Conservation (phyloP, 805 yeast genomes). For the Barnettozyma populi region DNA sequence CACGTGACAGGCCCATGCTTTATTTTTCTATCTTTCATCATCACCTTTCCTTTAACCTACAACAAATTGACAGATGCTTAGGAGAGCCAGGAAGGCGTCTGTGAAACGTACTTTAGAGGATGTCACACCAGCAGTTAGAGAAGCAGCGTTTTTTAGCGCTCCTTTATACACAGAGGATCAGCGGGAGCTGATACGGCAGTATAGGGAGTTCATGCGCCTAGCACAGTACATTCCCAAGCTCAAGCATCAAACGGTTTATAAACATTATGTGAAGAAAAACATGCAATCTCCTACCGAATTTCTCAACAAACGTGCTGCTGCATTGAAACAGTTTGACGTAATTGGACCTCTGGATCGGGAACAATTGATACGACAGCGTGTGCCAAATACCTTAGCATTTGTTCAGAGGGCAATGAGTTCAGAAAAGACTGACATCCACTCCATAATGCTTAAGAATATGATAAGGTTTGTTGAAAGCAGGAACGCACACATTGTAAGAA, state of each 20-base stretch:
- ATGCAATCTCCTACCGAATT: neutral
- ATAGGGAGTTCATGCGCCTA: slow-evolving; percentile 6
- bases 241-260: slow-evolving; percentile 3
- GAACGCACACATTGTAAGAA: neutral
- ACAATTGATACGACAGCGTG: neutral
- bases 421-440: slow-evolving; percentile 2
- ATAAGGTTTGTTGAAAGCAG: slow-evolving; percentile 5
- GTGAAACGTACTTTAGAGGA: neutral
- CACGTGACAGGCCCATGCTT: too few relatives aligned
- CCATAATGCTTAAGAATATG: slow-evolving; percentile 6
- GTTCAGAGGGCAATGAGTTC: neutral
- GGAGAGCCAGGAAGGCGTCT: neutral
- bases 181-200: neutral
- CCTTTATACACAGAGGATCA: neutral
- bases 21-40: too few relatives aligned
- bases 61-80: neutral
- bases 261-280: slow-evolving; percentile 1
- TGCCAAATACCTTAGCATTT: slow-evolving; percentile 5
- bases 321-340: neutral
- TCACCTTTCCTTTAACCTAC: too few relatives aligned
- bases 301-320: neutral
- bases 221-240: slow-evolving; percentile 6
- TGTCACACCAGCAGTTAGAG: neutral
- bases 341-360: neutral
- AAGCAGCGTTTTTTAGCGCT: neutral